Base-by-base conservation (phyloP, 345 rosid species). In the Populus ilicifolia region DNA sequence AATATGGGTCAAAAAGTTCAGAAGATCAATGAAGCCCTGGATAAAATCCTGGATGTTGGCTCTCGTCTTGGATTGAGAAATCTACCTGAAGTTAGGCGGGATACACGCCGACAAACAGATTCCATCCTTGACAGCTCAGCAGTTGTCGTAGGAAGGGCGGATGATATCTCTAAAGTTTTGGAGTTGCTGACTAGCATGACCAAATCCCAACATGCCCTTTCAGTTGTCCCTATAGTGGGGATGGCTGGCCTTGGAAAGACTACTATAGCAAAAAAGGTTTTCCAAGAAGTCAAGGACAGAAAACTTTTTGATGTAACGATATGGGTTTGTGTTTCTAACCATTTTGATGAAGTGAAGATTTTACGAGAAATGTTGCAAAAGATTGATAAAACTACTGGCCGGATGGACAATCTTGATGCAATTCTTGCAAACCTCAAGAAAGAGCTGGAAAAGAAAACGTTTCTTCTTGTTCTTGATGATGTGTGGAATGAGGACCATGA, bases 161-260 rank as follows among this genome's bases (percentile, higher is more conserved):
- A 27, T 27, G 29, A 27, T 27, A 27, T 27, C 29, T 27, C 29
- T 27, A 27, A 27, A 27, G 29, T 27, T 27, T 27, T 27, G 29
- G 29, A 27, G 29, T 27, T 27, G 29, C 29, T 27, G 1, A 27
- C 29, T 27, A 27, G 29, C 29, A 27, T 27, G 29, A 27, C 29
- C 29, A 27, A 27, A 27, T 27, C 29, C 29, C 29, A 27, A 27
- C 29, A 27, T 27, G 29, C 29, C 29, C 29, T 27, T 27, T 27
- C 29, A 27, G 61, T 64, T 11, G 39, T 65, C 17, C 21, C 81
- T 1, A 52, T 83, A 4, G 73, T 83, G 17, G 83, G 85, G 2
- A 83, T 83, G 80, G 73, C 70, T 0, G 83, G 85, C 13, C 38
- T 83, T 41, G 85, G 85, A 17, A 83, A 83, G 52, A 76, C 85